These are phyloP conservation scores for Stromatinia cepivora DNA, from an alignment of 2,329 filamentous ascomycete species.

Conservation along the genomic window DNA sequence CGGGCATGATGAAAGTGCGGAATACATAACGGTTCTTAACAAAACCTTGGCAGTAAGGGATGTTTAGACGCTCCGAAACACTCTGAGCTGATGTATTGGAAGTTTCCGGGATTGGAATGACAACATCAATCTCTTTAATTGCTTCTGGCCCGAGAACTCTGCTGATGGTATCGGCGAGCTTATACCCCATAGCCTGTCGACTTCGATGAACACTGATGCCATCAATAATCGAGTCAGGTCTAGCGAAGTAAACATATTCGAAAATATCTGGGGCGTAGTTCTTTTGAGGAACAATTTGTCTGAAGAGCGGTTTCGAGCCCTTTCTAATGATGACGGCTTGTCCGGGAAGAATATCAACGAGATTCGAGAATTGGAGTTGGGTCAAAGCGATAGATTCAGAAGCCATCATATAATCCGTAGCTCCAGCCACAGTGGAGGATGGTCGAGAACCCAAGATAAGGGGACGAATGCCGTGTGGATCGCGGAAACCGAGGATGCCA, in stretches of 20 bases:
- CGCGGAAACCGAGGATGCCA: constrained; percentile 76
- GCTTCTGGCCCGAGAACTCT: constrained; percentile 66
- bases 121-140: constrained; percentile 75
- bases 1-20: constrained; percentile 84
- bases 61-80: constrained; percentile 72
- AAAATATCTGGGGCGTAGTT: constrained; percentile 84
- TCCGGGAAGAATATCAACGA: constrained; percentile 77
- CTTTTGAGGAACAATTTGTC: constrained; percentile 67
- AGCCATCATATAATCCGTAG: constrained; percentile 84
- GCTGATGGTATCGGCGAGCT: constrained; percentile 72
- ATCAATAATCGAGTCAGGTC: constrained; percentile 80
- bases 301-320: constrained; percentile 70
- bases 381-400: constrained; percentile 83
- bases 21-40: constrained; percentile 90
- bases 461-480: constrained; percentile 79
- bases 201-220: constrained; percentile 84
- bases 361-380: constrained; percentile 76
- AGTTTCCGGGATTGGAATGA: constrained; percentile 84
- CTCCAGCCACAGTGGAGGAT: constrained; percentile 60
- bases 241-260: constrained; percentile 84
- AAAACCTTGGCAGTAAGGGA: constrained; percentile 78
- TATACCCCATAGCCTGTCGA: constrained; percentile 82
- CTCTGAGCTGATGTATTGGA: constrained; percentile 77
- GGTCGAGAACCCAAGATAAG: constrained; percentile 75
- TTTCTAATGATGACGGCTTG: constrained; percentile 85